These are phyloP conservation scores for Stentor coeruleus DNA, from an alignment of 73 alveolate species.

Conservation along the genomic window DNA sequence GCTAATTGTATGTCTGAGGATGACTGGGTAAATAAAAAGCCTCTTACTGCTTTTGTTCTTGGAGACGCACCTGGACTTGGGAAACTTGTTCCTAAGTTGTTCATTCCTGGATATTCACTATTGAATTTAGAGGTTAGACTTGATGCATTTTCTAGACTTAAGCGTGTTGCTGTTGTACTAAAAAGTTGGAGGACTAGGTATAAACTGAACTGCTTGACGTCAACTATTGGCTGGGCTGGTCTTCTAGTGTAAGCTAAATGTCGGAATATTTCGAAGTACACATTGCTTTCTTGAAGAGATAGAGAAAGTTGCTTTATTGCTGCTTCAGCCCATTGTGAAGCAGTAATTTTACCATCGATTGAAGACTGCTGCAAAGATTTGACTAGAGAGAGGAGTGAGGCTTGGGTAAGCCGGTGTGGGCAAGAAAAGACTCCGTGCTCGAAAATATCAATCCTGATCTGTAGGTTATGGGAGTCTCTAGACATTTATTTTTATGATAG, in stretches of 20 bases:
- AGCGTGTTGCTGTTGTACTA: conserved; percentile 37
- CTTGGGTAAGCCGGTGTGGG: conserved; percentile 63
- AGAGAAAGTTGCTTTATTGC: conserved; percentile 69
- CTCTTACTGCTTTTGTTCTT: conserved; percentile 17
- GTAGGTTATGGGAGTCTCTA: not conserved
- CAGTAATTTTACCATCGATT: conserved; percentile 74
- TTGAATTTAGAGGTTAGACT: conserved; percentile 35
- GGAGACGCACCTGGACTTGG: conserved; percentile 26
- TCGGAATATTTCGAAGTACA: conserved; percentile 55
- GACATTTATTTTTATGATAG: conserved; percentile 18
- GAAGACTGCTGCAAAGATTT: conserved; percentile 64
- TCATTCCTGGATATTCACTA: conserved; percentile 4
- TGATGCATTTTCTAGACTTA: conserved; percentile 18
- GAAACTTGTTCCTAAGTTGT: not conserved
- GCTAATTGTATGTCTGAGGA: conserved; percentile 6
- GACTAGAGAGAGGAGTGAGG: conserved; percentile 61
- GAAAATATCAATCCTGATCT: conserved; percentile 74
- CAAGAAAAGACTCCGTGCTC: conserved; percentile 82
- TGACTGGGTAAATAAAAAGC: conserved; percentile 28
- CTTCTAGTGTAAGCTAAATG: conserved; percentile 60
- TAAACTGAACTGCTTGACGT: conserved; percentile 42
- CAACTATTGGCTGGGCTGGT: conserved; percentile 45
- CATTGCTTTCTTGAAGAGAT: conserved; percentile 69
- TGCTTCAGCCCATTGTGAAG: conserved; percentile 77
- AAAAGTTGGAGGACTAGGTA: conserved; percentile 45